Conservation (phyloP, 2,329 filamentous ascomycete genomes). For the Pseudogymnoascus sp. region DNA sequence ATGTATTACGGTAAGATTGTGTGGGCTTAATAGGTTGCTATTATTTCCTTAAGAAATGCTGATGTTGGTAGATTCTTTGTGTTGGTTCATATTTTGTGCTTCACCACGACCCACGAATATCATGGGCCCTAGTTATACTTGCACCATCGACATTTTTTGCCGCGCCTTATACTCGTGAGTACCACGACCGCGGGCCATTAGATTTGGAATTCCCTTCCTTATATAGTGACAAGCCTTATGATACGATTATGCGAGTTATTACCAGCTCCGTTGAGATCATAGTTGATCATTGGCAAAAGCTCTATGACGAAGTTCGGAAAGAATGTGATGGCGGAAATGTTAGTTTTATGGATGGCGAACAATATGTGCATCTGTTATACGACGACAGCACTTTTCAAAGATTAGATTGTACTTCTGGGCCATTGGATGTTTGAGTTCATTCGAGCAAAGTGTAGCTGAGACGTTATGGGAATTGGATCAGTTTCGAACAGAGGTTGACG, state of each 20-base stretch:
- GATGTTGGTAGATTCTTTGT: no score
- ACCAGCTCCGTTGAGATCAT: background rate
- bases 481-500: background rate
- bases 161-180: no score
- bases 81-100: no score
- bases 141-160: no score
- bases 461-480: slow-evolving; percentile 10
- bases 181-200: no score
- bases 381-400: slow-evolving; percentile 24
- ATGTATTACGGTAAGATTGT: no score
- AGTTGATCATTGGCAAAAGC: background rate
- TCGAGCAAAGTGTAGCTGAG: slow-evolving; percentile 18
- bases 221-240: no score
- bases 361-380: slow-evolving; percentile 16
- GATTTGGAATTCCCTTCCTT: no score
- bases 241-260: background rate
- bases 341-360: background rate
- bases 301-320: background rate
- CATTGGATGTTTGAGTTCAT: slow-evolving; percentile 20
- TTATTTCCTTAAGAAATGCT: no score
- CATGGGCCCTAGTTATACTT: no score
- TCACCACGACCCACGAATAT: no score
- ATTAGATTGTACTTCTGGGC: slow-evolving; percentile 24
- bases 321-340: background rate
- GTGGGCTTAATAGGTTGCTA: no score